Evolutionary conservation across 2,329 filamentous ascomycete genomes (phyloP).

Genomic region (Scedosporium aurantiacum): DNA sequence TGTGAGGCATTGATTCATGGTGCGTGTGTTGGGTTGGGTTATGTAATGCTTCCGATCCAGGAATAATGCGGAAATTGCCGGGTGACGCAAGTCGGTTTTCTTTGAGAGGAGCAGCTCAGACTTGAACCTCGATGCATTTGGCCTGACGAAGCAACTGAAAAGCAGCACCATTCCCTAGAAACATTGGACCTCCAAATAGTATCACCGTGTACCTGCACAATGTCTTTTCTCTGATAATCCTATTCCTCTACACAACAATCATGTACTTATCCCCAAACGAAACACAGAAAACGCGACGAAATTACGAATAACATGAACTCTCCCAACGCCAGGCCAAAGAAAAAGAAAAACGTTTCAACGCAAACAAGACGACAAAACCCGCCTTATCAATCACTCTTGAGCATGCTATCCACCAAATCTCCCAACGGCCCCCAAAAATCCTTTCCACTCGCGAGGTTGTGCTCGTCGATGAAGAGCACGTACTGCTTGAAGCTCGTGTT

Average conservation of each 20-base stretch:
- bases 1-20: not conserved
- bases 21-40: not conserved
- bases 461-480: slow-evolving; percentile 96
- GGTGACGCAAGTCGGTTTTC: not conserved
- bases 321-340: slow-evolving; percentile 1
- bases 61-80: not conserved
- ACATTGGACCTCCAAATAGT: not conserved
- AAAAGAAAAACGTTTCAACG: not conserved
- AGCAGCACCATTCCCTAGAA: not conserved
- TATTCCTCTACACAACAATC: not conserved
- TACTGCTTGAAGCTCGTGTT: slow-evolving; percentile 99
- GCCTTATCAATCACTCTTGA: slow-evolving; percentile 73
- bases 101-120: not conserved
- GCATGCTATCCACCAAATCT: slow-evolving; percentile 94
- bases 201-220: too few relatives aligned
- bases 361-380: not conserved
- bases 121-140: not conserved
- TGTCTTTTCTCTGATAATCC: not conserved
- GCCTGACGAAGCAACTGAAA: not conserved
- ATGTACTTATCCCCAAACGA: not conserved
- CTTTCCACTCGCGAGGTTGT: slow-evolving; percentile 80
- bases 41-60: slow-evolving; percentile 2
- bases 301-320: not conserved
- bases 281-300: not conserved
- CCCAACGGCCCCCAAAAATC: slow-evolving; percentile 96